phyloP scores from a whole-genome alignment of 2,329 filamentous ascomycete species.

The Colletotrichum melonis region DNA sequence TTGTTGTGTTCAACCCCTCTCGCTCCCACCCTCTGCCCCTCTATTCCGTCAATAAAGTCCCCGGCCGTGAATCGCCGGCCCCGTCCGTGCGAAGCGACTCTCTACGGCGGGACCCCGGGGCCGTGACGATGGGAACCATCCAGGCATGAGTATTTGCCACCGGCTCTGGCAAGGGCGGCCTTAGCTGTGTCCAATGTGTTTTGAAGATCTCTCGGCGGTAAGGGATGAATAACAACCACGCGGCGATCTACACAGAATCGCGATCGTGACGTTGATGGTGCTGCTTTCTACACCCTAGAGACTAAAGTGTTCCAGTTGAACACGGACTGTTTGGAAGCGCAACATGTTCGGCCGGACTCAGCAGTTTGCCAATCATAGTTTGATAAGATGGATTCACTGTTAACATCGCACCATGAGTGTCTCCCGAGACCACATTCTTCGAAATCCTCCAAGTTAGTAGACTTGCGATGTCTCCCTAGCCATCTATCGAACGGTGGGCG shows the following conservation, averaged over 20 bases:
- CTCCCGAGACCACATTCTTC: background rate
- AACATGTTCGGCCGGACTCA: background rate
- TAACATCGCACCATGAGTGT: background rate
- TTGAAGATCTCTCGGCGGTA: background rate
- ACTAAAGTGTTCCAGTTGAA: background rate
- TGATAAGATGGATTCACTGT: background rate
- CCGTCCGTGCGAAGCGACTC: constrained; percentile 26
- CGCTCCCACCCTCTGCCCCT: background rate
- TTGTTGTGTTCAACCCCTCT: background rate
- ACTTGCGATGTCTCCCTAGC: background rate
- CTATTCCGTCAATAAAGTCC: background rate
- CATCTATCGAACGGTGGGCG: constrained; percentile 9
- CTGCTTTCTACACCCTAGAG: background rate
- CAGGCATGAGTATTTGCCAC: constrained; percentile 7
- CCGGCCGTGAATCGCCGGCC: constrained; percentile 21
- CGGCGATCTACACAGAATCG: background rate
- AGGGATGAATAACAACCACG: background rate
- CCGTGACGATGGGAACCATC: background rate
- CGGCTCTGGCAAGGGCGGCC: background rate
- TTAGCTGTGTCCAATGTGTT: constrained; percentile 5
- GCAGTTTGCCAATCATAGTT: too few species aligned
- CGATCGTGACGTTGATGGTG: background rate
- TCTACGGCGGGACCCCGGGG: constrained; percentile 10
- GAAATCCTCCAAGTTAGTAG: background rate
- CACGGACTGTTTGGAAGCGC: background rate